These are phyloP conservation scores for Thuidium tamariscinum DNA, from an alignment of 225 moss, liverwort and hornwort species.

Conservation along the genomic window DNA sequence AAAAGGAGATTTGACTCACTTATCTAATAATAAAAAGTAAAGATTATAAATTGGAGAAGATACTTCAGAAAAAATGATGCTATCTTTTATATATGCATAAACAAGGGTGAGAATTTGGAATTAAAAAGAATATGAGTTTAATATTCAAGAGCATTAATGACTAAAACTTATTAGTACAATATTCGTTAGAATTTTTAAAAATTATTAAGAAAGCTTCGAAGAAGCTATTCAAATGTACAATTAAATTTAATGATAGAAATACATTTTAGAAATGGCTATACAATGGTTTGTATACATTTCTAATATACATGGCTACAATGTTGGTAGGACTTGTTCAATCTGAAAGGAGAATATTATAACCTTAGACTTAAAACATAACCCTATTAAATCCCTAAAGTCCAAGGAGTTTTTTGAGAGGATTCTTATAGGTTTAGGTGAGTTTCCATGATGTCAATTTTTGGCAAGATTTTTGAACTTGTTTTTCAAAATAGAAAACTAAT, in stretches of 20 bases:
- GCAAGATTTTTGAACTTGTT: too few species aligned
- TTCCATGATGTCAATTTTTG: too few species aligned
- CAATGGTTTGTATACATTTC: background rate
- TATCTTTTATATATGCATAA: background rate
- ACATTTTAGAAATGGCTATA: too few species aligned
- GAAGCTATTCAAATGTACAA: background rate
- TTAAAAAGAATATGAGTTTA: background rate
- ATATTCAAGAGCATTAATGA: background rate
- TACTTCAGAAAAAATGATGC: background rate
- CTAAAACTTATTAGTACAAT: background rate
- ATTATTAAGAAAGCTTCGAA: background rate
- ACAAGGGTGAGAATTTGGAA: background rate
- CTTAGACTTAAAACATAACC: fast-evolving
- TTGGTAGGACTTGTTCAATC: background rate
- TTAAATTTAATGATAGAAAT: background rate
- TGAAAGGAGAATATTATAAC: fast-evolving
- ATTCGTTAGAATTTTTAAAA: background rate
- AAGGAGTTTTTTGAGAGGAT: too few species aligned
- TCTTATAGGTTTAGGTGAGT: too few species aligned
- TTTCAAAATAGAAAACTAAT: too few species aligned
- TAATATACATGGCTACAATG: background rate
- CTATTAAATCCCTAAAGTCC: background rate
- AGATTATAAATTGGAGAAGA: background rate
- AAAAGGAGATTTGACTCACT: background rate
- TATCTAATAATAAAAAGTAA: background rate